Conservation (phyloP, 208 protist species). For the Acanthamoeba castellanii region DNA sequence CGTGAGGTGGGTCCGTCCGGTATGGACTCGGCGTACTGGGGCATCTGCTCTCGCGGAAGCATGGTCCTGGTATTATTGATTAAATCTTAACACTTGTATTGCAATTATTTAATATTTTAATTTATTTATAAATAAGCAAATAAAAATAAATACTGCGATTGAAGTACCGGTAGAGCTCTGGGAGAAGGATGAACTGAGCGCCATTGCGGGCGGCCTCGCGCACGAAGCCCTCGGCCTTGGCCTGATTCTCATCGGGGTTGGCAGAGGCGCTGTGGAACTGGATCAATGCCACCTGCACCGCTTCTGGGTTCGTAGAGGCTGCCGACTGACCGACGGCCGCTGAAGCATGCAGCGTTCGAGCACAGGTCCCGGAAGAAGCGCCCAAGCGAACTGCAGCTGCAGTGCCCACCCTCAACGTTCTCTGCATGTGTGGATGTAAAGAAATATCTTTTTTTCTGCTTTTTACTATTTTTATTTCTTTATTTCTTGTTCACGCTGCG, state of each 20-base stretch:
- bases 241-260: conserved; percentile 9
- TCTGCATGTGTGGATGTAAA: not conserved
- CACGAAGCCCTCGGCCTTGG: conserved; percentile 18
- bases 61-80: not conserved
- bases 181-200: conserved; percentile 19
- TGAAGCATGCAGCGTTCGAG: not conserved
- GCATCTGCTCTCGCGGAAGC: conserved; percentile 25
- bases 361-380: not conserved
- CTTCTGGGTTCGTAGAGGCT: not conserved
- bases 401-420: not conserved
- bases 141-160: not conserved
- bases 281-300: not conserved
- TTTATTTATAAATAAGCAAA: conserved; percentile 31
- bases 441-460: not conserved
- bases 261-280: not conserved
- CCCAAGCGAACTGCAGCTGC: not conserved
- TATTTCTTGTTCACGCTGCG: no score
- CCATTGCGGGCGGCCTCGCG: conserved; percentile 12
- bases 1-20: not conserved
- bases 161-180: not conserved
- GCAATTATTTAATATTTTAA: not conserved
- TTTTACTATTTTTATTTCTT: not conserved
- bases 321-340: not conserved
- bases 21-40: not conserved
- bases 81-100: not conserved